Conservation (phyloP, 345 rosid species). For the Salix purpurea region DNA sequence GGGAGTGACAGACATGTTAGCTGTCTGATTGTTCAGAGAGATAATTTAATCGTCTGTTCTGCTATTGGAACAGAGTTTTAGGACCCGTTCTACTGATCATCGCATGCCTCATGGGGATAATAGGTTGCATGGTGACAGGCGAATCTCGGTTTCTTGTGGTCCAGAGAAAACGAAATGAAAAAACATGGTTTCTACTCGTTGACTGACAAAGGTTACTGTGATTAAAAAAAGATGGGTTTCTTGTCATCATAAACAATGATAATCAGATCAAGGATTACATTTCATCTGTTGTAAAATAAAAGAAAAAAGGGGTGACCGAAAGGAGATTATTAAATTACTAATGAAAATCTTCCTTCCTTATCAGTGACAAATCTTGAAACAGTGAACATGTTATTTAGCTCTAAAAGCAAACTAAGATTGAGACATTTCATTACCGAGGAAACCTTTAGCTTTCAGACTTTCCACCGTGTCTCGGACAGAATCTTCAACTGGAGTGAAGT, state of each 20-base stretch:
- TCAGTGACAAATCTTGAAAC: neutral
- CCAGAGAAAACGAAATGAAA: neutral
- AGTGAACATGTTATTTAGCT: neutral
- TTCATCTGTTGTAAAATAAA: neutral
- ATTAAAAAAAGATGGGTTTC: neutral
- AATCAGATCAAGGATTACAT: conserved; percentile 12
- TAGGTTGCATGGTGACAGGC: neutral
- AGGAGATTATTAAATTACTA: neutral
- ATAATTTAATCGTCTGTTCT: neutral
- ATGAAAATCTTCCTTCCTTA: conserved; percentile 1
- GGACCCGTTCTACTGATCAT: neutral
- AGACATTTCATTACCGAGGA: conserved; percentile 26
- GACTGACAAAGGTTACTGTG: neutral
- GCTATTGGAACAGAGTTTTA: neutral
- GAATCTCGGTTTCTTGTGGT: neutral
- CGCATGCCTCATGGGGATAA: conserved; percentile 1
- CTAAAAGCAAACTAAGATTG: conserved; percentile 6
- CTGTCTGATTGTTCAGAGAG: neutral
- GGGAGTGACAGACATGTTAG: too few relatives aligned
- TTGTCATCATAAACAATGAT: neutral
- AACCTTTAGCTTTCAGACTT: conserved; percentile 57
- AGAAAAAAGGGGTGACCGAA: neutral
- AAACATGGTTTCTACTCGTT: neutral
- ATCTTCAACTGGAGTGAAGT: conserved; percentile 63
- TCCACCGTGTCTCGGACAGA: conserved; percentile 57